Base-by-base conservation (phyloP, 345 rosid genomes). In the Syzygium grande region DNA sequence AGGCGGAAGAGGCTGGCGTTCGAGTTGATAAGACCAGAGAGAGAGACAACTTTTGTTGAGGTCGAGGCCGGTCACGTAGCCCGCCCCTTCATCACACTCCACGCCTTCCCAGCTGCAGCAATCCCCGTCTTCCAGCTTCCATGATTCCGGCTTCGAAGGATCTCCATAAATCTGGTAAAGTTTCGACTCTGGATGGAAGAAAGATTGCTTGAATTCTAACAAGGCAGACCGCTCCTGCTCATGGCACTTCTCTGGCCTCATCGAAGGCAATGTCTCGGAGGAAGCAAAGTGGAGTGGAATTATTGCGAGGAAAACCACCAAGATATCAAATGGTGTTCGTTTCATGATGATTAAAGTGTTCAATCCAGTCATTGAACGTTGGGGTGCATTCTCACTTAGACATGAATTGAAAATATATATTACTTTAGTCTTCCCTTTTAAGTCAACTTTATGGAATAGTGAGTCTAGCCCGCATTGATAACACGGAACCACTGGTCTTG, bases 11-110 rank as follows among this genome's bases (percentile, higher is more conserved):
- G 86, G 83, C 56, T 88, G 41, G 77, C 84, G 68, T 27, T 86
- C 34, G 89, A 88, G 53, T 84, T 78, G 84, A 88, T 73, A 46
- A 87, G 84, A 65, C 88, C 90, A 23, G 22, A 38, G 14, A 90
- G 88, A 41, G 14, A 90, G 88, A 41, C 49, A 84, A 49, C 85
- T 88, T 19, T 41, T 38, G 73, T 88, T 55, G 30, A 90, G 90
- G 14, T 90, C 84, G n/a, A 90, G 87, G 38, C 77, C 87, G 6
- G n/a, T 86, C 25, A 90, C 88, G 78, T 88, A 85, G 52, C 89
- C 90, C 13, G 79, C 84, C 49, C 49, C 19, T 34, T 12, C 38
- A 43, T 90, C 90, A 86, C 87, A 87, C 25, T 86, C 29, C 12
- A 87, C 84, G 7, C 87, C 87, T n/a, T 68, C 87, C 87, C 84